Evolutionary conservation across 164 flowering plant genomes (phyloP).

Genomic region (Chimonanthus salicifolius): DNA sequence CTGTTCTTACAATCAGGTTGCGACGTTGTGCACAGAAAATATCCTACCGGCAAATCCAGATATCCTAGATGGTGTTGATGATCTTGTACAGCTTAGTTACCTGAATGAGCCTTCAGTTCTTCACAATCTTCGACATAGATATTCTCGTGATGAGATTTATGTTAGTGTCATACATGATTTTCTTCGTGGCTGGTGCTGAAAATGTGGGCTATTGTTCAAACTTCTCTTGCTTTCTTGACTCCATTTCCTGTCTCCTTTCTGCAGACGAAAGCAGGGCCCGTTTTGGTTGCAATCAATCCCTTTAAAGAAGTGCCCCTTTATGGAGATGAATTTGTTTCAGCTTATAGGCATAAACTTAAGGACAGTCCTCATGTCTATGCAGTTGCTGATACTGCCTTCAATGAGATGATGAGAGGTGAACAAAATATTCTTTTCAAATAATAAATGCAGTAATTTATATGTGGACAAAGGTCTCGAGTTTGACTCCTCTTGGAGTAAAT

Average conservation of each 20-base stretch:
- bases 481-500: no score
- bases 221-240: background rate
- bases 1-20: constrained; percentile 36
- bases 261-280: constrained; percentile 95
- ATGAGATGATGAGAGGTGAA: constrained; percentile 79
- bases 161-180: constrained; percentile 34
- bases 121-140: constrained; percentile 72
- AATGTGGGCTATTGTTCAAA: background rate
- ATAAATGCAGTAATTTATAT: no score
- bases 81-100: constrained; percentile 84
- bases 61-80: constrained; percentile 76
- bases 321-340: constrained; percentile 50
- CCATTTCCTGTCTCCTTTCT: constrained; percentile 11
- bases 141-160: constrained; percentile 54
- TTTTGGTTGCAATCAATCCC: constrained; percentile 90
- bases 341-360: constrained; percentile 45
- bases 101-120: constrained; percentile 97
- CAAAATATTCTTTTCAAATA: background rate
- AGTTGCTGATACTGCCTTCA: constrained; percentile 61
- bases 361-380: constrained; percentile 83
- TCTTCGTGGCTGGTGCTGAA: background rate
- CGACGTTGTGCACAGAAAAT: constrained; percentile 44
- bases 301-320: constrained; percentile 58
- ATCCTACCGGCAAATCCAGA: constrained; percentile 89
- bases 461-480: no score